Base-by-base conservation (phyloP, 1,284 basidiomycete genomes). In the Rugiboletus extremiorientalis region DNA sequence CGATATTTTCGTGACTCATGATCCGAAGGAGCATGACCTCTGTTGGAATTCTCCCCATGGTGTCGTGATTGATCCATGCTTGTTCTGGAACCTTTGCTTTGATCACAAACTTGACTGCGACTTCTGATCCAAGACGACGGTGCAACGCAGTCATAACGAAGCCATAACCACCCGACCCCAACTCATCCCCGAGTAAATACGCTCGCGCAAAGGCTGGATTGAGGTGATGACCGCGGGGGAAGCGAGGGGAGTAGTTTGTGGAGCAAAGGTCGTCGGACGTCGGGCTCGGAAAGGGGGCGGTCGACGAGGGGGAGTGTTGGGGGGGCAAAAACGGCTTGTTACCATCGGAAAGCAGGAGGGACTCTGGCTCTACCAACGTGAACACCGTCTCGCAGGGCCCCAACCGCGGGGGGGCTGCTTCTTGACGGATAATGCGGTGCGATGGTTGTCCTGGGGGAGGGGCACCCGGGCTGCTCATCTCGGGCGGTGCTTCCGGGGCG, bases 81-180 rank as follows among this genome's bases (percentile, higher is more conserved):
- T 90, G 84, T 18, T 85, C 83, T 1, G 91, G 89, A 6, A 95
- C 86, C 70, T 91, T 92, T 56, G 84, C 80, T 73, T 92, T 94
- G 76, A 89, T 85, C 71, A 97, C 94, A 72, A 96, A 96, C 75
- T 97, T 96, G 74, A 96, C 91, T 0, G 94, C 94, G 42, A 95
- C 93, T 71, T 92, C 90, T 59, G 77, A 72, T 3, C 77, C 76
- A 46, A 79, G 76, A 25, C 63, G 64, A 30, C 83, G 83, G 67
- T 89, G 81, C 31, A 77, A 72, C 8, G 89, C 91, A 7, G 88
- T 88, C 81, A 93, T 86, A 28, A 97, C 94, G 70, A 97, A 96
- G 10, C 94, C 94, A 69, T 94, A 97, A 18, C 94, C 94, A 40
- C 94, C 94, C 12, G 86, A 85, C 47, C 94, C 94, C 38, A 97